phyloP scores from a whole-genome alignment of 108 stramenopile genomes.

The Halocafeteria seosinensis region DNA sequence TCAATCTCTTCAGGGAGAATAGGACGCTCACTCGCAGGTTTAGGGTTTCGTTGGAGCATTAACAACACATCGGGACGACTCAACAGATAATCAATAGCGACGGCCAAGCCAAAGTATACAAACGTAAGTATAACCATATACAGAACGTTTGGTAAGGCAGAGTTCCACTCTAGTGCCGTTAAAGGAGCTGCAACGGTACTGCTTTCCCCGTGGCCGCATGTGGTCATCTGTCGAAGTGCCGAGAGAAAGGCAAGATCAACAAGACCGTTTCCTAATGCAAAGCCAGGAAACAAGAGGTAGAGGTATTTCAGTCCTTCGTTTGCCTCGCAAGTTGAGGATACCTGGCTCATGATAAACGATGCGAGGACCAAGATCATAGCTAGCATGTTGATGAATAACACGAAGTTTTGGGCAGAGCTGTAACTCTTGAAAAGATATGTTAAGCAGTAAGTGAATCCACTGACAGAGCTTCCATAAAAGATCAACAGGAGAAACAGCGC shows the following conservation, averaged over 20 bases:
- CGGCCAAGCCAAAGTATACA: not conserved
- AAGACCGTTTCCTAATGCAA: conserved; percentile 5
- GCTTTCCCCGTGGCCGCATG: no score
- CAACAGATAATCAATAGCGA: not conserved
- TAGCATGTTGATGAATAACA: not conserved
- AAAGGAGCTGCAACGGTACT: no score
- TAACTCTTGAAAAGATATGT: not conserved
- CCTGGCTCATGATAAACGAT: not conserved
- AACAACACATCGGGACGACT: no score
- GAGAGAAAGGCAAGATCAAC: not conserved
- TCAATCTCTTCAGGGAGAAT: not conserved
- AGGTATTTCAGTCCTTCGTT: not conserved
- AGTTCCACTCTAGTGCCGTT: not conserved
- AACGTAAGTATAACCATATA: not conserved
- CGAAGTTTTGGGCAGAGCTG: not conserved
- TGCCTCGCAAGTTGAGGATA: not conserved
- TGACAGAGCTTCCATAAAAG: conserved; percentile 11
- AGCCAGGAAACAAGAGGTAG: conserved; percentile 8
- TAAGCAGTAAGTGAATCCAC: conserved; percentile 2
- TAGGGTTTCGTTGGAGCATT: no score
- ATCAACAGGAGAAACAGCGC: conserved; percentile 22
- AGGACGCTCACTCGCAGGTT: not conserved
- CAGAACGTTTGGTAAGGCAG: not conserved
- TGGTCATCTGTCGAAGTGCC: not conserved
- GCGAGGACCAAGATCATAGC: conserved; percentile 8